Conservation (phyloP, 1,284 basidiomycete genomes). For the Marasmius fiardii region DNA sequence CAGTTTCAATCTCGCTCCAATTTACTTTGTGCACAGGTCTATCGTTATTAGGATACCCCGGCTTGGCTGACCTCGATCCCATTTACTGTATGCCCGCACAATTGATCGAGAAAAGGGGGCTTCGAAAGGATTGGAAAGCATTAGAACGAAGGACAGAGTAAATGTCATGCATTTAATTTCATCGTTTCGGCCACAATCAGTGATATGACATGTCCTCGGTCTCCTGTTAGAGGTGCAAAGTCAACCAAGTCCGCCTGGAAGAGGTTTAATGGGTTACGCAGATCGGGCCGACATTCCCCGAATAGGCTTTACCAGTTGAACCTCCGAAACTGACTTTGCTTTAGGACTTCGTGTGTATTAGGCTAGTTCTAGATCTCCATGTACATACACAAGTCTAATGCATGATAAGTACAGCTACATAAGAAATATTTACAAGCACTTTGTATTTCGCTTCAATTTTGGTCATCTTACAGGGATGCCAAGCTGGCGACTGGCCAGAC, state of each 20-base stretch:
- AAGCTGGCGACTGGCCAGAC: slow-evolving; percentile 50
- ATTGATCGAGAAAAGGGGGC: slow-evolving; percentile 66
- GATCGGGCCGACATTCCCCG: no score
- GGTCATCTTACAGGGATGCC: slow-evolving; percentile 35
- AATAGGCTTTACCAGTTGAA: no score
- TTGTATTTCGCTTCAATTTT: not conserved
- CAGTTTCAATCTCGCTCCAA: not conserved
- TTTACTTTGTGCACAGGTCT: slow-evolving; percentile 50
- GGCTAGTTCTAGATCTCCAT: not conserved
- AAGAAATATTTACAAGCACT: slow-evolving; percentile 6
- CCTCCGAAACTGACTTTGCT: no score
- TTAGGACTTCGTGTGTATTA: no score
- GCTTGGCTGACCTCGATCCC: slow-evolving; percentile 83
- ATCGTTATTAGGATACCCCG: slow-evolving; percentile 87
- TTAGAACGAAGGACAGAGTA: slow-evolving; percentile 32
- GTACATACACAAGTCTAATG: not conserved
- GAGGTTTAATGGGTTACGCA: no score
- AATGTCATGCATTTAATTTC: no score
- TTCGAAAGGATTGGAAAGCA: slow-evolving; percentile 69
- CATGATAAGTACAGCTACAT: not conserved
- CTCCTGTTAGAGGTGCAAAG: no score
- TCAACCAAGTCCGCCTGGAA: no score
- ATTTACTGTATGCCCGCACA: slow-evolving; percentile 93
- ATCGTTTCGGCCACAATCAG: no score
- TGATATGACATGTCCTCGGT: not conserved